A percentile compares a stretch with the other conserved stretches of the same genome.
Conservation (phyloP, 345 rosid species). For the Citrus mangshanensis region DNA sequence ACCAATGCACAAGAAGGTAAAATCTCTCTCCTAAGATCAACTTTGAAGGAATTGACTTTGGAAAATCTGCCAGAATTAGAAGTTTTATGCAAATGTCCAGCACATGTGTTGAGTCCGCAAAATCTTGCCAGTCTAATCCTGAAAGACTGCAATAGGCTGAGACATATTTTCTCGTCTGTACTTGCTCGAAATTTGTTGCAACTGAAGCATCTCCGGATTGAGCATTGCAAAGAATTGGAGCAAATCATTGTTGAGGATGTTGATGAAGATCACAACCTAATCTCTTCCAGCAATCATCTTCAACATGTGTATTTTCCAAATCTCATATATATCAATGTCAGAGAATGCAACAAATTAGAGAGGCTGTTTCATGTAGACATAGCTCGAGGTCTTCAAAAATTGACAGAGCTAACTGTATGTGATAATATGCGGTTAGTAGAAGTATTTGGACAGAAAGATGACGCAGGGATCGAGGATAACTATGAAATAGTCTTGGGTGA, state of each 20-base stretch:
- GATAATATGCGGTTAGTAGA: background rate
- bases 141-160: background rate
- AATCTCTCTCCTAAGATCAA: background rate
- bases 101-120: background rate
- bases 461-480: too few species aligned
- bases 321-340: background rate
- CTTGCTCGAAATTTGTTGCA: slow-evolving; percentile 6
- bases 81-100: slow-evolving; percentile 1
- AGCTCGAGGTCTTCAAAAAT: background rate
- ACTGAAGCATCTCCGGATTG: background rate
- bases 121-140: background rate
- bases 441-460: background rate
- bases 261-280: background rate
- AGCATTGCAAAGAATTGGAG: slow-evolving; percentile 2
- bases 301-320: background rate
- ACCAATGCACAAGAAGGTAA: too few species aligned
- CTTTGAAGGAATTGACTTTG: background rate
- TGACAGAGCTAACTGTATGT: background rate
- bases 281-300: background rate
- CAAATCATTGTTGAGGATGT: background rate
- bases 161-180: background rate
- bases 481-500: background rate
- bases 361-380: background rate
- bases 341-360: background rate
- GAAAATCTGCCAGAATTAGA: background rate